Conservation (phyloP, 129 eudicot genomes). For the Sambucus nigra region DNA sequence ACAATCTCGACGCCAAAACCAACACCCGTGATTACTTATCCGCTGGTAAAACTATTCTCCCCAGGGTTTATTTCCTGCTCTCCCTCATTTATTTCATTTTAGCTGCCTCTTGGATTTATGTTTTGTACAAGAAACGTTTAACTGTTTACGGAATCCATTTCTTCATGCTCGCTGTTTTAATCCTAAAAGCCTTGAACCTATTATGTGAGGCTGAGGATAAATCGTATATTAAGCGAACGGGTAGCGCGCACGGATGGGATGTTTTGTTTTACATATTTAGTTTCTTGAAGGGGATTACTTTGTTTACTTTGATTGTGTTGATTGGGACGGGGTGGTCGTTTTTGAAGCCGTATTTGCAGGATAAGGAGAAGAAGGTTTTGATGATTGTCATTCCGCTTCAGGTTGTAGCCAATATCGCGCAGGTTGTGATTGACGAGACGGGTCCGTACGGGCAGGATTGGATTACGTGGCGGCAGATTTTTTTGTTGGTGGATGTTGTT, state of each 20-base stretch:
- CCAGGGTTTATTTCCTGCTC: conserved; percentile 52
- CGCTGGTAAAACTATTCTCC: conserved; percentile 59
- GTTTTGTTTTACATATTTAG: conserved; percentile 72
- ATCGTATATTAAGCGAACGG: conserved; percentile 59
- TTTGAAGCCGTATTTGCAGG: conserved; percentile 73
- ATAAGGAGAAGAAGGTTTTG: conserved; percentile 80
- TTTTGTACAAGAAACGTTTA: conserved; percentile 43
- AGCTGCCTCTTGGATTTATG: conserved; percentile 36
- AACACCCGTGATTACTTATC: conserved; percentile 63
- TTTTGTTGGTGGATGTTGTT: conserved; percentile 65
- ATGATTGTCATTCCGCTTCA: conserved; percentile 84
- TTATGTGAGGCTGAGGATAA: conserved; percentile 86
- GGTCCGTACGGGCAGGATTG: conserved; percentile 72
- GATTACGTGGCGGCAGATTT: conserved; percentile 80
- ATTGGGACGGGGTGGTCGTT: conserved; percentile 96
- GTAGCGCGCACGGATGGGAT: conserved; percentile 88
- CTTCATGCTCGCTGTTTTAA: conserved; percentile 75
- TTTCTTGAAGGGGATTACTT: conserved; percentile 54
- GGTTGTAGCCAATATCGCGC: conserved; percentile 74
- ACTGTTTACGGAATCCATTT: conserved; percentile 59
- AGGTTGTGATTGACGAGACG: conserved; percentile 64
- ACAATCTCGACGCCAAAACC: conserved; percentile 44
- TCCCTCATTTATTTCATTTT: conserved; percentile 33
- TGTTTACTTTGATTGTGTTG: conserved; percentile 68
- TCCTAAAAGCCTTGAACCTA: conserved; percentile 57